phyloP scores from a whole-genome alignment of 73 alveolate species.

The Tetrahymena borealis region DNA sequence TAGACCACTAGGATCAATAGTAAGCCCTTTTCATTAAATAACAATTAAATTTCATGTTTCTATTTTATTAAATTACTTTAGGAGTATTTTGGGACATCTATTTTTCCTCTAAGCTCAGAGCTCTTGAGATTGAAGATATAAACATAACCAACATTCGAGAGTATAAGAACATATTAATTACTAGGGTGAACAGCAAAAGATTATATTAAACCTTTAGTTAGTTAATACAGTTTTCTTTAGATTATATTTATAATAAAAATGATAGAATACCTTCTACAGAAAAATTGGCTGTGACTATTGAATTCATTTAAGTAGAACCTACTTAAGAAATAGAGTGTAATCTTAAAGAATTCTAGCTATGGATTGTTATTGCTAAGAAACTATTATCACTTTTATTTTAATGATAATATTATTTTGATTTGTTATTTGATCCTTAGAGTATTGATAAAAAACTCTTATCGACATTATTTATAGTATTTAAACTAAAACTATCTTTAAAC shows the following conservation, averaged over 20 bases:
- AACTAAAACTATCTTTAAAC: neutral
- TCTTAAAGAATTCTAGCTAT: neutral
- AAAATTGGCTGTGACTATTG: neutral
- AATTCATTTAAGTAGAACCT: neutral
- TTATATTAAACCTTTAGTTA: neutral
- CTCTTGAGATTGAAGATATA: neutral
- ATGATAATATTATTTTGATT: neutral
- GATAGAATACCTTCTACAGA: neutral
- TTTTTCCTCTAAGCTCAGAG: neutral
- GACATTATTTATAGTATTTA: neutral
- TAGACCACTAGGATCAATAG: neutral
- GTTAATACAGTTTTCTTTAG: no score
- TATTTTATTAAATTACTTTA: neutral
- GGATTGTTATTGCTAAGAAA: neutral
- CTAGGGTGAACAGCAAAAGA: neutral
- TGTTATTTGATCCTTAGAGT: neutral
- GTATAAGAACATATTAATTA: neutral
- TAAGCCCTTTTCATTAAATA: neutral
- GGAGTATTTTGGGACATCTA: neutral
- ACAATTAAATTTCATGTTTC: neutral
- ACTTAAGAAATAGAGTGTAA: neutral
- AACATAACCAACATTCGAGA: neutral
- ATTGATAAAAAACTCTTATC: neutral
- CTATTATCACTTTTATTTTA: neutral
- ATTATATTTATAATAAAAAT: no score